Conservation (phyloP, 2,329 filamentous ascomycete genomes). For the Trichoderma guizhouense region DNA sequence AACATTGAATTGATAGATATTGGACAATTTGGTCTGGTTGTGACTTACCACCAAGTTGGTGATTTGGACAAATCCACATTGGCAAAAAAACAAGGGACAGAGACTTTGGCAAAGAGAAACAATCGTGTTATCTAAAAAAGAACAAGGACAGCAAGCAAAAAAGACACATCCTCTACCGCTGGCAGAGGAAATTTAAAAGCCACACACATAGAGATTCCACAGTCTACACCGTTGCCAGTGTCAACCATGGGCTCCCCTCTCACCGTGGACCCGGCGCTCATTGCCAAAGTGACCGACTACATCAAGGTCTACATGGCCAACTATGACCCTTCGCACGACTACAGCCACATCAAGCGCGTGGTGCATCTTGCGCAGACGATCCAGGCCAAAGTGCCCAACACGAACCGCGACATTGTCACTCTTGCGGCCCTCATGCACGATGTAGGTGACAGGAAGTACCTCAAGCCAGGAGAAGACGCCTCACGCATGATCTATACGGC, state of each 20-base stretch:
- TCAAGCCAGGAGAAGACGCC: slow-evolving; percentile 53
- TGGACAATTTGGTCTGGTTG: background rate
- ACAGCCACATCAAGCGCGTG: slow-evolving; percentile 78
- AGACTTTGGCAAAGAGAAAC: background rate
- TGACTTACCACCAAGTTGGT: background rate
- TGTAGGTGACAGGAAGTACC: slow-evolving; percentile 82
- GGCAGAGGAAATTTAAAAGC: background rate
- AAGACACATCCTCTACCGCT: background rate
- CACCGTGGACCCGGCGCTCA: slow-evolving; percentile 38
- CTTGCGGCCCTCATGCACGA: slow-evolving; percentile 81
- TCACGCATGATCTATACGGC: slow-evolving; percentile 54
- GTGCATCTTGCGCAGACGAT: slow-evolving; percentile 68
- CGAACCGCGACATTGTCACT: slow-evolving; percentile 51
- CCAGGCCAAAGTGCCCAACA: slow-evolving; percentile 46
- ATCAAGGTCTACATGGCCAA: slow-evolving; percentile 69
- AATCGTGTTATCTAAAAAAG: background rate
- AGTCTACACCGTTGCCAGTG: background rate
- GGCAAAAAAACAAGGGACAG: background rate
- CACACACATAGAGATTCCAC: background rate
- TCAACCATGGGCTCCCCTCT: slow-evolving; percentile 26
- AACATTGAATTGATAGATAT: background rate
- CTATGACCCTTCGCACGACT: slow-evolving; percentile 87
- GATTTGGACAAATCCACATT: background rate
- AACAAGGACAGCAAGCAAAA: background rate
- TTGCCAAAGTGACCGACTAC: slow-evolving; percentile 59